Base-by-base conservation (phyloP, 1,284 basidiomycete species). In the Coriolopsis trogii region DNA sequence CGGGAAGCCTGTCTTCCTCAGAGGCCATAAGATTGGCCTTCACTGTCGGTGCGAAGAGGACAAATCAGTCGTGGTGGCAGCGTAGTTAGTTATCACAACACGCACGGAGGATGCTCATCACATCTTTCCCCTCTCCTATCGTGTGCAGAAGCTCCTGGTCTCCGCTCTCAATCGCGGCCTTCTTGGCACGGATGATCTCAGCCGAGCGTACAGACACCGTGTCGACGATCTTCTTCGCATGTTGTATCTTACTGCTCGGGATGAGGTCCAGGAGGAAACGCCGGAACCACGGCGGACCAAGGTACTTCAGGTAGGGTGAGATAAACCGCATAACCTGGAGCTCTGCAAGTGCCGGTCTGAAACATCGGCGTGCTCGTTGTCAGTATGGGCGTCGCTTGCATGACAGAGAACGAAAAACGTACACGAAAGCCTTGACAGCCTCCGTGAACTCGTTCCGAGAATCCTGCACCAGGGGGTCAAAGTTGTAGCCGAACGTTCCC, bases 101-200 rank as follows among this genome's bases (percentile, higher is more conserved):
- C 48, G 36, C 46, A 80, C 70, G 51, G 1, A 68, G 47, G 20
- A 79, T 69, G 46, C 75, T 77, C 59, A 78, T 71, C 40, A 79
- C 65, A 56, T 80, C 78, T 52, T 73, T 75, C 4, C 73, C 76
- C 44, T 70, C 60, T 3, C 66, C 69, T 29, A 56, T 38, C 34
- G 63, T 61, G 16, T 63, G 58, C n/a, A n/a, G n/a, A n/a, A n/a
- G n/a, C n/a, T n/a, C n/a, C n/a, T n/a, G 46, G 40, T 59, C 67
- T 15, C 66, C 53, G 70, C 67, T 40, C 49, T 43, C 28, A 28
- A 53, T 28, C 41, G 58, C 59, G 16, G 59, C 59, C 31, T 60
- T 73, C 65, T 76, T 81, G 28, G 62, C 63, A 24, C 70, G 56
- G 20, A 72, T 70, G 7, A 81, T 75, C 23, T 72, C 64, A 2